These are phyloP conservation scores for Irineochytrium annulatum DNA, from an alignment of 192 early-diverging fungal species.

Conservation along the genomic window DNA sequence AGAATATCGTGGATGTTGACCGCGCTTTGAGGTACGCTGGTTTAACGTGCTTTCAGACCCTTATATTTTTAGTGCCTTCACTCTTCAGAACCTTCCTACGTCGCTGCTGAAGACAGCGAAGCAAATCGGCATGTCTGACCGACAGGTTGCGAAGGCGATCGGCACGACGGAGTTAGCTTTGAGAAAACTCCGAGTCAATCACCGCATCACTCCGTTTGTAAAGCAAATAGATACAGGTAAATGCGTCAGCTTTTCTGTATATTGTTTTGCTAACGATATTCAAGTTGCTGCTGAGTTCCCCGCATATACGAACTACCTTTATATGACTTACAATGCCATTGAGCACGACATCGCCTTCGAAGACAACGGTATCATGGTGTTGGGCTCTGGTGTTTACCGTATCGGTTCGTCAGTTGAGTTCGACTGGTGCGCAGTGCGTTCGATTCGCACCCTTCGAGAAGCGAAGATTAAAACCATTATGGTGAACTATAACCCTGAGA, in stretches of 20 bases:
- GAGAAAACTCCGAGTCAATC: slow-evolving; percentile 73
- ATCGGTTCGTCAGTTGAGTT: slow-evolving; percentile 98
- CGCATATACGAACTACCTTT: slow-evolving; percentile 95
- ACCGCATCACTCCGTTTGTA: slow-evolving; percentile 85
- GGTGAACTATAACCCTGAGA: slow-evolving; percentile 99
- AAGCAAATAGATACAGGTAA: slow-evolving; percentile 96
- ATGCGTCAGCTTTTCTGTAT: not conserved
- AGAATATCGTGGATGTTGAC: slow-evolving; percentile 81
- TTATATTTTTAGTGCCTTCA: slow-evolving; percentile 36
- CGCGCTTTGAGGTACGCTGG: slow-evolving; percentile 45
- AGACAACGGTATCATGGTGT: slow-evolving; percentile 94
- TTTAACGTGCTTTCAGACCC: not conserved
- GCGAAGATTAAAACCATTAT: slow-evolving; percentile 90
- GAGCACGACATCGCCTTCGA: slow-evolving; percentile 90
- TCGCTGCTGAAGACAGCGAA: slow-evolving; percentile 70
- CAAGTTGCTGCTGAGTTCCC: slow-evolving; percentile 98
- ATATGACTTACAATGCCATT: slow-evolving; percentile 94
- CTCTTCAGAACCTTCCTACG: slow-evolving; percentile 56
- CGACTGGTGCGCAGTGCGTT: slow-evolving; percentile 97
- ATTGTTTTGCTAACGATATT: slow-evolving; percentile 1
- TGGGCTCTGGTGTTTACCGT: slow-evolving; percentile 96
- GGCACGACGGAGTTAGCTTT: slow-evolving; percentile 85
- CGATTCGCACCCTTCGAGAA: slow-evolving; percentile 88
- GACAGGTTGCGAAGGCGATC: slow-evolving; percentile 69
- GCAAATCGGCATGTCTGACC: slow-evolving; percentile 95